Evolutionary conservation across 371 early-diverging fungal genomes (phyloP), one percentile per base, ranked within the genome.

Genomic region (Paraphysoderma sedebokerense): DNA sequence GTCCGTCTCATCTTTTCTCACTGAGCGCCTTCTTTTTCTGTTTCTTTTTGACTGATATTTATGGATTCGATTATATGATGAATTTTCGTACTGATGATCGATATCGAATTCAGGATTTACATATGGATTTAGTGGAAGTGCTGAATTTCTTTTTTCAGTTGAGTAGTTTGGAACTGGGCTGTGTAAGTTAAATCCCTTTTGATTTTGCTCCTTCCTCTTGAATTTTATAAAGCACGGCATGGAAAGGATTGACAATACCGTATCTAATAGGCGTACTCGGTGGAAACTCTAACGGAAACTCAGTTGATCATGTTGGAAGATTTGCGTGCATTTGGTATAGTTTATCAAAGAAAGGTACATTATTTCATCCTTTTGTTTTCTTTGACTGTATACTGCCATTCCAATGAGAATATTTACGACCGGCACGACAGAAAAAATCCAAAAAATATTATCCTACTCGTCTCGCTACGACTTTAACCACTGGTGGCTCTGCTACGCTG

Each of bases 71-170:
- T 30, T 1, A 9, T 7, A 9, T 7, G 9, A 17, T 23, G 19
- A 19, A 22, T 34, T 17, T 3, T 3, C 30, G 44, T 6, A 50
- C 20, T 44, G 19, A 24, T 20, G 27, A 22, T 23, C 48, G 17
- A 37, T 34, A 2, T 3, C 19, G 20, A 36, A 33, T 38, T 22
- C 41, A 75, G 72, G 68, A 78, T 27, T 50, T 87, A 44, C 70
- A 82, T 37, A 86, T 89, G 85, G 86, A 93, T 55, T 68, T 84
- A 7, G 91, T 93, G 8, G 87, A 92, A 53, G 86, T 88, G 4
- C 61, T 96, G 28, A 82, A 85, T 38, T 88, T 93, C 50, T 59
- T 90, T 29, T 92, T 92, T 64, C 85, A 87, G 61, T 61, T 93
- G 44, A 86, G 87, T 31, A 83, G 85, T 17, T 62, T 91, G 47